Base-by-base conservation (phyloP, 2,329 filamentous ascomycete species). In the Botrytis medusae region DNA sequence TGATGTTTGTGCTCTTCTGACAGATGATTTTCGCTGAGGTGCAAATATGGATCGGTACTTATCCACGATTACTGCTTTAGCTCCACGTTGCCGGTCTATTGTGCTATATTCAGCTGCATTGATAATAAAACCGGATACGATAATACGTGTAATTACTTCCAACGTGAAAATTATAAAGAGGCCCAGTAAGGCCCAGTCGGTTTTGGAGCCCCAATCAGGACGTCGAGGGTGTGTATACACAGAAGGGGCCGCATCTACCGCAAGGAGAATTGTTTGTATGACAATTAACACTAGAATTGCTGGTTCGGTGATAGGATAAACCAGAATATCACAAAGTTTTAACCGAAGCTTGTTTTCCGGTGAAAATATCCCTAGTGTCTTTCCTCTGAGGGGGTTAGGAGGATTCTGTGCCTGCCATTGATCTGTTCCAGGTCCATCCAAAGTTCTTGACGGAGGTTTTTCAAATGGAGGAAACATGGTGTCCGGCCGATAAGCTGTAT, bases 51-150 rank as follows among this genome's bases (percentile, higher is more conserved):
- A 87, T 74, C 90, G 89, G 74, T 93, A 93, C 82, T 95, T 95
- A 75, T 93, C 91, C 60, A 89, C 84, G 32, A 98, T 85, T 18
- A 92, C 93, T 76, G 91, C 90, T 70, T 89, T 90, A 14, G 97
- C 83, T 18, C 94, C 93, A 46, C 91, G 86, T 76, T 91, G 89
- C 71, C 93, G 89, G 81, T 97, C 93, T 75, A 97, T 92, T 8
- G 94, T 97, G 82, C 93, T 97, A 82, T 98, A 98, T 80, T 98
- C 95, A 14, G 90, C 85, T 2, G 96, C 93, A 80, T 99, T 99
- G 77, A 97, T 85, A 46, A 99, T 86, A 78, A 99, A 92, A 0
- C 96, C 97, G 0, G 96, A 99, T 0, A 99, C 97, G 74, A 99
- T 91, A 60, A 95, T 91, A 72, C 95, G 92, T 74, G 93, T 90